Evolutionary conservation across 1,139 yeast genomes (phyloP).

Genomic region (Yamadazyma pseudoaaseri): DNA sequence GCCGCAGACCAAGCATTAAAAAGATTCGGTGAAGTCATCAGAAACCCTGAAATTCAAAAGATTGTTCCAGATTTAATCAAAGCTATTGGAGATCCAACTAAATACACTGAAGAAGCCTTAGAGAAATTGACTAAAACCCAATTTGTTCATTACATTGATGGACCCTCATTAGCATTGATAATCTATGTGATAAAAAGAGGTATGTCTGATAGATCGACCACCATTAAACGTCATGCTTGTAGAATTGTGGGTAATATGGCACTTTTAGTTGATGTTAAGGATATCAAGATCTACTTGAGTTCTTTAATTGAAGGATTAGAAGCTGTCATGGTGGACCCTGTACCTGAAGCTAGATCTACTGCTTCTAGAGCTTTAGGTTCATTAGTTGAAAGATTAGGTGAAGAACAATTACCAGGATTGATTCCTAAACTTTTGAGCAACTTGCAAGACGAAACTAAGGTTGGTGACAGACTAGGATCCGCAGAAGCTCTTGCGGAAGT

Average conservation of each 20-base stretch:
- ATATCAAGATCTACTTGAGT: constrained; percentile 78
- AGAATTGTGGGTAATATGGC: constrained; percentile 99
- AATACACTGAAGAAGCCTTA: constrained; percentile 81
- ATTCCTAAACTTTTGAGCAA: constrained; percentile 78
- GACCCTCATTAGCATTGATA: constrained; percentile 93
- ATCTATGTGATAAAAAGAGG: constrained; percentile 96
- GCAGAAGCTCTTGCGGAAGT: constrained; percentile 98
- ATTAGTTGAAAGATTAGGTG: constrained; percentile 93
- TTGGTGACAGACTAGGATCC: constrained; percentile 94
- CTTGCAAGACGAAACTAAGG: constrained; percentile 72
- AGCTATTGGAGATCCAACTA: constrained; percentile 96
- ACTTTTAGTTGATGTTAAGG: constrained; percentile 84
- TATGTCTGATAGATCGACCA: constrained; percentile 89
- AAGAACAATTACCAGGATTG: constrained; percentile 90
- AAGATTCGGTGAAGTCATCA: constrained; percentile 92
- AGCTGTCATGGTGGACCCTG: constrained; percentile 97
- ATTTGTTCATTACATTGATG: constrained; percentile 96
- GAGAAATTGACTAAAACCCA: constrained; percentile 86
- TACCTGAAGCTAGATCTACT: constrained; percentile 94
- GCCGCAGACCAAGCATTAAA: constrained; percentile 90
- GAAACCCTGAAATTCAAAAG: constrained; percentile 93
- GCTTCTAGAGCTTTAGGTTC: constrained; percentile 98
- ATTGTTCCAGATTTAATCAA: constrained; percentile 85
- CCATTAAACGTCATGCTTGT: constrained; percentile 89
- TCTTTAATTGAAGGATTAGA: constrained; percentile 81